Base-by-base conservation (phyloP, 192 early-diverging fungal species). In the Coemansia sp. region DNA sequence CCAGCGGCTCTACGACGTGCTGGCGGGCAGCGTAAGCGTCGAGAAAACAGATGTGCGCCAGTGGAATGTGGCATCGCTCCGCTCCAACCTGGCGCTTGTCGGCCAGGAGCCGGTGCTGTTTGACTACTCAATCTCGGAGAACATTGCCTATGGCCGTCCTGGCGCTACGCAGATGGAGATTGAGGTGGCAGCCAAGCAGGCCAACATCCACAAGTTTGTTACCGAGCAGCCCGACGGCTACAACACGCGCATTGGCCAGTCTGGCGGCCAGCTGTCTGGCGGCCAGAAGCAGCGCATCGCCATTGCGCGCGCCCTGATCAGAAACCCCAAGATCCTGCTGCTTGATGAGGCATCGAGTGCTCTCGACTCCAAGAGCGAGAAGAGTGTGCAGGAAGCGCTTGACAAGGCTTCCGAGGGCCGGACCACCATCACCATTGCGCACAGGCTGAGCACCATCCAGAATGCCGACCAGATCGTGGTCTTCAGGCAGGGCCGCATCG, bases 41-140 rank as follows among this genome's bases (percentile, higher is more conserved):
- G 86, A 93, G 47, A 65, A 65, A 39, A 65, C 70, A 5, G 65
- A 84, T 45, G 77, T 93, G 23, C 57, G 70, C 5, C 56, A 81
- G 39, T 88, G 86, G 79, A 79, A 84, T 26, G 30, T 92, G 7
- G 51, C 58, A n/a, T 80, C 85, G 33, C 75, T 95, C 19, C 85
- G 95, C 47, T 34, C 56, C 21, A 81, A 82, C 53, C 69, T 94
- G 78, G 87, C 90, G 14, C 71, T 97, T n/a, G 95, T 97, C 9
- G 86, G 87, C 19, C 94, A 97, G 66, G 93, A 95, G 77, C 94
- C 94, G 4, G 83, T 90, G 32, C 65, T 97, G 32, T 94, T 95
- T 60, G 89, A 93, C 74, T 73, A 90, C 65, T 80, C 85, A 21
- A 88, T 97, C 56, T 80, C 79, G 22, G 92, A 95, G 13, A 97